Percentiles rank a stretch among this genome's conserved stretches.
Evolutionary conservation across 106 monocot genomes (phyloP).

Genomic region (Posidonia australis): DNA sequence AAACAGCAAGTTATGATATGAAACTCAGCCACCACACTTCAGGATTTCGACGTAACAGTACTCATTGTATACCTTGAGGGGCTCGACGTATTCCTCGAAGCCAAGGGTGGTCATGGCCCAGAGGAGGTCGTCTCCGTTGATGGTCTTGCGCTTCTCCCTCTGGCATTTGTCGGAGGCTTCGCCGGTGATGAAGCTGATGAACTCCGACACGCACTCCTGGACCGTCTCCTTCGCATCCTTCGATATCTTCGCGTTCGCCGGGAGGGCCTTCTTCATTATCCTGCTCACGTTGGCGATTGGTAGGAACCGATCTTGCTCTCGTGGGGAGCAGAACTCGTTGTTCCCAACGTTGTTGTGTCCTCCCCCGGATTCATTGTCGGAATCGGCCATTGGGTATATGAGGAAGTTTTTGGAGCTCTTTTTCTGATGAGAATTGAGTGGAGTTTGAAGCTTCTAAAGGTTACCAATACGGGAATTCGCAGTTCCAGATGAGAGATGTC

Average conservation of each 20-base stretch:
- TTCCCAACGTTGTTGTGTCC: conserved; percentile 11
- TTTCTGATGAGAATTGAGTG: too few species aligned
- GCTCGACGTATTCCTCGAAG: conserved; percentile 25
- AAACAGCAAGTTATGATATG: too few species aligned
- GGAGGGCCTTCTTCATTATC: conserved; percentile 38
- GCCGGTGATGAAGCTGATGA: conserved; percentile 73
- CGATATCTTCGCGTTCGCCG: conserved; percentile 60
- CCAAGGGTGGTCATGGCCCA: conserved; percentile 62
- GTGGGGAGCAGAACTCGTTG: too few species aligned
- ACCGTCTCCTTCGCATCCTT: conserved; percentile 72
- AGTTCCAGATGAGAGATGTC: too few species aligned
- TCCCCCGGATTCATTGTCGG: conserved; percentile 40
- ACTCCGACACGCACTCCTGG: conserved; percentile 70
- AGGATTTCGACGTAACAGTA: too few species aligned
- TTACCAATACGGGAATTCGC: too few species aligned
- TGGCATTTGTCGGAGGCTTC: conserved; percentile 74
- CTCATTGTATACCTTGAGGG: conserved; percentile 26
- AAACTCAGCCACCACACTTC: too few species aligned
- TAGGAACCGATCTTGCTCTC: conserved; percentile 18
- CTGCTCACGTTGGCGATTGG: conserved; percentile 27
- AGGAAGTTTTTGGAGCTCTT: too few species aligned
- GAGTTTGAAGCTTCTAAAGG: too few species aligned
- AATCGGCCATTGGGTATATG: conserved; percentile 29
- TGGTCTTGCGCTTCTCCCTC: conserved; percentile 60
- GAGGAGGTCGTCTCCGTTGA: conserved; percentile 60